Conservation (phyloP, 148 eudicot genomes). For the Beta vulgaris region DNA sequence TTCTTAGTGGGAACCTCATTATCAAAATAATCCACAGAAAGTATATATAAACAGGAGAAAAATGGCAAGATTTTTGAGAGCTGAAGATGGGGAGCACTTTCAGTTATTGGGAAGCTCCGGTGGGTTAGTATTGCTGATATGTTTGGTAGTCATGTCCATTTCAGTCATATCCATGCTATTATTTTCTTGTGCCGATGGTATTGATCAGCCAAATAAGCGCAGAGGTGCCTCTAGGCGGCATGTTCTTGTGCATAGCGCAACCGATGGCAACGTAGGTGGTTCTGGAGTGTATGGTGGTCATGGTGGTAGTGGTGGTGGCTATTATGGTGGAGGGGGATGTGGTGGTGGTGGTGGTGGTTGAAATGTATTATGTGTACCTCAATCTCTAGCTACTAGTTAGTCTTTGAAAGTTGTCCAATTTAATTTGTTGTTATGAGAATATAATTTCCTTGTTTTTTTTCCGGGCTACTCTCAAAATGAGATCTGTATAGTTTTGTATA, state of each 20-base stretch:
- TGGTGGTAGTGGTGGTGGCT: slow-evolving; percentile 14
- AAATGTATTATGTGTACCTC: too few relatives aligned
- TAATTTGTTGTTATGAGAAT: too few relatives aligned
- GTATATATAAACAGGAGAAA: background rate
- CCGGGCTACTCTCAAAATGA: too few relatives aligned
- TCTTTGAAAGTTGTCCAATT: too few relatives aligned
- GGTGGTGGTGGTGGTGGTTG: too few relatives aligned
- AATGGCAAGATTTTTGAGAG: slow-evolving; percentile 2
- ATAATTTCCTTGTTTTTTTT: too few relatives aligned
- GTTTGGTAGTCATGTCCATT: slow-evolving; percentile 17
- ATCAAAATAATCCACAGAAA: background rate
- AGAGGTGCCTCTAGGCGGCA: background rate
- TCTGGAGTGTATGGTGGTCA: background rate
- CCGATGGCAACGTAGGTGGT: background rate
- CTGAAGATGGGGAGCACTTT: background rate
- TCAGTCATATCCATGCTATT: slow-evolving; percentile 14
- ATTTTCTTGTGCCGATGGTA: slow-evolving; percentile 17
- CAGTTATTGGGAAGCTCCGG: background rate
- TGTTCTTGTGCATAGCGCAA: background rate
- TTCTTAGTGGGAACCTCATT: background rate
- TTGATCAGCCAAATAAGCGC: background rate
- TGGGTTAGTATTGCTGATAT: slow-evolving; percentile 10
- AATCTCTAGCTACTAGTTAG: too few relatives aligned
- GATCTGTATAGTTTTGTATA: too few relatives aligned
- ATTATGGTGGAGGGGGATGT: too few relatives aligned